phyloP scores from a whole-genome alignment of 179 eudicot species.

The Heliamphora pulchella region DNA sequence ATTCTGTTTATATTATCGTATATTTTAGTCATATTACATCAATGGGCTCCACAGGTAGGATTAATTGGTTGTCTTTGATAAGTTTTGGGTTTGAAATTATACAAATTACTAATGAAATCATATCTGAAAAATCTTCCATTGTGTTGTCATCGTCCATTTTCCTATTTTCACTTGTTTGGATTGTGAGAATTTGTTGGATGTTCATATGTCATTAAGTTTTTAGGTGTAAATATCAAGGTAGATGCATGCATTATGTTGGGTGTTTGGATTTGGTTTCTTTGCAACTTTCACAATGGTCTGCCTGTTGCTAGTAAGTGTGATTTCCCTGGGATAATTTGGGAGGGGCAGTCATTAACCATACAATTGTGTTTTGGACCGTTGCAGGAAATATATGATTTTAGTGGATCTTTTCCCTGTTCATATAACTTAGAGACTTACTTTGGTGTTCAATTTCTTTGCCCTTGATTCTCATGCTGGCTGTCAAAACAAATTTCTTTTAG shows the following conservation, averaged over 20 bases:
- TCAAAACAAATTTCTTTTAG: neutral
- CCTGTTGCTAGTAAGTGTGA: neutral
- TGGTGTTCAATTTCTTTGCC: neutral
- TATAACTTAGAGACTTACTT: neutral
- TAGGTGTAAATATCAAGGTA: neutral
- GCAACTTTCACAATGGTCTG: conserved; percentile 2
- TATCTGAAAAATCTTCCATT: neutral
- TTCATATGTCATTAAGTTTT: too few species aligned
- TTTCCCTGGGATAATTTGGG: neutral
- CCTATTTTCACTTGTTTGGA: neutral
- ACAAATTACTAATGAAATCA: too few species aligned
- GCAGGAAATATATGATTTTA: neutral
- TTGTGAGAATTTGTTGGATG: neutral
- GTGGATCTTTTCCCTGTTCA: neutral
- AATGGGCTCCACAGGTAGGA: neutral
- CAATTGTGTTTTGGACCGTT: neutral
- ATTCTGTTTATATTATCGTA: neutral
- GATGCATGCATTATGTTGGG: neutral
- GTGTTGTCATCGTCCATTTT: neutral
- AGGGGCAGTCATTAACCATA: neutral
- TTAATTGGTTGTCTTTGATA: conserved; percentile 2
- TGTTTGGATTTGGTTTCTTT: neutral
- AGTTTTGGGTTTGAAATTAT: neutral
- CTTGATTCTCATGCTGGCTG: neutral
- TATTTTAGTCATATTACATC: too few species aligned